These are phyloP conservation scores for Geotrichum reessii DNA, from an alignment of 1,139 yeast genomes.

Conservation along the genomic window DNA sequence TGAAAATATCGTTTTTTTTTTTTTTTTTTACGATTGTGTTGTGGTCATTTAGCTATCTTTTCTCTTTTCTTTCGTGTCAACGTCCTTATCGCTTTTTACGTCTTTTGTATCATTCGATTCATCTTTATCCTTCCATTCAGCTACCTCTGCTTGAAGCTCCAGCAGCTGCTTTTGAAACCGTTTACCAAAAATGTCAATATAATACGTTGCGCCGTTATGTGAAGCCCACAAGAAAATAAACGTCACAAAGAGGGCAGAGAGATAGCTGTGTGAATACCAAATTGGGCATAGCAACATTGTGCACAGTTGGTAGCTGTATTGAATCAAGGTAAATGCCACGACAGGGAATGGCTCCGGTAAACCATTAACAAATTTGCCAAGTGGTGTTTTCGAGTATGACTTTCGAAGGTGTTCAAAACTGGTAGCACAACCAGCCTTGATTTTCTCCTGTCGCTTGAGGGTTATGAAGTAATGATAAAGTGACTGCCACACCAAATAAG, in stretches of 20 bases:
- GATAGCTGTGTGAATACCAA: slow-evolving; percentile 65
- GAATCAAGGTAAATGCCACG: slow-evolving; percentile 77
- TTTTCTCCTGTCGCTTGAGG: slow-evolving; percentile 67
- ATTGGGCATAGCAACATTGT: slow-evolving; percentile 88
- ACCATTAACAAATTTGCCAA: slow-evolving; percentile 77
- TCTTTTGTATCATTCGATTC: neutral
- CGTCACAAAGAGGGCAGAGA: slow-evolving; percentile 64
- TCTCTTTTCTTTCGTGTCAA: neutral
- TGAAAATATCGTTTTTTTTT: too few species aligned
- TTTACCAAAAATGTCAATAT: slow-evolving; percentile 79
- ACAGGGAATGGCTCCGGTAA: slow-evolving; percentile 83
- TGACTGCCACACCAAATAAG: slow-evolving; percentile 88
- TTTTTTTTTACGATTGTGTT: neutral
- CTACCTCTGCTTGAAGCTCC: slow-evolving; percentile 63
- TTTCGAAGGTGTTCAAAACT: slow-evolving; percentile 80
- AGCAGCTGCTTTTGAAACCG: slow-evolving; percentile 77
- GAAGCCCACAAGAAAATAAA: slow-evolving; percentile 73
- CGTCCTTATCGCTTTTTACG: too few species aligned
- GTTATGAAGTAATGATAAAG: slow-evolving; percentile 89
- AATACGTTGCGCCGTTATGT: slow-evolving; percentile 92
- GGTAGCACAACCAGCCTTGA: slow-evolving; percentile 79
- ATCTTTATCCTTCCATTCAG: slow-evolving; percentile 27
- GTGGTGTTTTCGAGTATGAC: slow-evolving; percentile 54
- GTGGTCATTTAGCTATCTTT: neutral
- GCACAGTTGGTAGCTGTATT: slow-evolving; percentile 77